A percentile compares a stretch with the other conserved stretches of the same genome.
Evolutionary conservation across 2,329 filamentous ascomycete species (phyloP).

Genomic region (Aureobasidium melanogenum): DNA sequence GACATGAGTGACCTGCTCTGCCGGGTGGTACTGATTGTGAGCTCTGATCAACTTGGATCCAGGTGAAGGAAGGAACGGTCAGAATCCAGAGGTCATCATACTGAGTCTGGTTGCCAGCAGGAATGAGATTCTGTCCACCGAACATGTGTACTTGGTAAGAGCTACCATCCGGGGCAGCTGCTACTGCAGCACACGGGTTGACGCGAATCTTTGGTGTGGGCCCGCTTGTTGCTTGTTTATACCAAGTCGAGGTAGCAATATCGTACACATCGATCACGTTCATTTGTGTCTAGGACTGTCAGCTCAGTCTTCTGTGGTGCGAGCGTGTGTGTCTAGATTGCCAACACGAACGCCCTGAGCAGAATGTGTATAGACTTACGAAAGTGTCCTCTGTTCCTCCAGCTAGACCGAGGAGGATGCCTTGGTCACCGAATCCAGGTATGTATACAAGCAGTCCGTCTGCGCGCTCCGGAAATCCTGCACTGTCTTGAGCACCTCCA

Average conservation of each 20-base stretch:
- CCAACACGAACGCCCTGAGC: not conserved
- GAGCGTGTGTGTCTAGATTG: not conserved
- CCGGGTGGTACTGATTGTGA: slow-evolving; percentile 43
- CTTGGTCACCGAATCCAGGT: slow-evolving; percentile 65
- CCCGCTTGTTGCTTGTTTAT: slow-evolving; percentile 59
- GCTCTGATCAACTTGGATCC: slow-evolving; percentile 56
- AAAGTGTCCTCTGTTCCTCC: slow-evolving; percentile 63
- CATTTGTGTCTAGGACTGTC: slow-evolving; percentile 47
- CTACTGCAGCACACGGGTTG: slow-evolving; percentile 65
- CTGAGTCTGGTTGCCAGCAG: slow-evolving; percentile 48
- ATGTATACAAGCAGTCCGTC: slow-evolving; percentile 67
- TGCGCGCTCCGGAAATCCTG: slow-evolving; percentile 63
- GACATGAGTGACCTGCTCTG: slow-evolving; percentile 66
- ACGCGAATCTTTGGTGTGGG: slow-evolving; percentile 50
- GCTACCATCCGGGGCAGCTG: slow-evolving; percentile 54
- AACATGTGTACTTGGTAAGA: slow-evolving; percentile 73
- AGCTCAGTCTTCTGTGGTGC: not conserved
- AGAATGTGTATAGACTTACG: slow-evolving; percentile 33
- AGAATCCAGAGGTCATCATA: slow-evolving; percentile 74
- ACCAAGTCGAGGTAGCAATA: slow-evolving; percentile 61
- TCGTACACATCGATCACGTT: slow-evolving; percentile 75
- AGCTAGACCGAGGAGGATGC: slow-evolving; percentile 68
- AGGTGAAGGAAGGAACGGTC: slow-evolving; percentile 70
- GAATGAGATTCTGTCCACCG: slow-evolving; percentile 64
- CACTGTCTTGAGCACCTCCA: too few species aligned